phyloP scores from a whole-genome alignment of 352 stramenopile species.

The Phytopythium litorale region DNA sequence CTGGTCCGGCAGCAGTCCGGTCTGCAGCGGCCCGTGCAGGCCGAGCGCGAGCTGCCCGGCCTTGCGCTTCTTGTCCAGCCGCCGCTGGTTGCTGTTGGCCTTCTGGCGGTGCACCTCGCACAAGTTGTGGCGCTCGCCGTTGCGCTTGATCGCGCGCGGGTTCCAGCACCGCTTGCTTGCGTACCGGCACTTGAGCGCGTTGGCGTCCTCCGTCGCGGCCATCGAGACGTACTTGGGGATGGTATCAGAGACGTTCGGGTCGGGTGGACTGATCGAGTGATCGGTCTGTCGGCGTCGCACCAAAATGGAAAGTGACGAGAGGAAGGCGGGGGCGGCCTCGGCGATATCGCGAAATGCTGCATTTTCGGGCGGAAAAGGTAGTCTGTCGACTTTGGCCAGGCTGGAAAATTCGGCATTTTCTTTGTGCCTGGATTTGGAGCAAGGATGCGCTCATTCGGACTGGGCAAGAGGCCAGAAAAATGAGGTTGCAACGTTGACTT shows the following conservation, averaged over 20 bases:
- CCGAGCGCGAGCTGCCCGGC: constrained; percentile 32
- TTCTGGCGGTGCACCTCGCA: constrained; percentile 83
- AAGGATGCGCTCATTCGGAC: not conserved
- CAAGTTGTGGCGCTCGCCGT: constrained; percentile 80
- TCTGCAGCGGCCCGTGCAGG: constrained; percentile 18
- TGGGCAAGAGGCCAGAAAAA: not conserved
- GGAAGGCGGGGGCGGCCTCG: too few species aligned
- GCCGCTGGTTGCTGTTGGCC: constrained; percentile 80
- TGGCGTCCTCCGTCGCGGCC: constrained; percentile 30
- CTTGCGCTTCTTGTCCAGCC: constrained; percentile 75
- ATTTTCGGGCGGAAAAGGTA: not conserved
- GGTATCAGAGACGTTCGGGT: not conserved
- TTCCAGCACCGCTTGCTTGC: constrained; percentile 84
- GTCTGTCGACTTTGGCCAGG: not conserved
- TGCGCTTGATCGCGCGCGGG: constrained; percentile 72
- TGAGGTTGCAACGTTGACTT: not conserved
- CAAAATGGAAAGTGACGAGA: constrained; percentile 2
- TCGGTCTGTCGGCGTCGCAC: not conserved
- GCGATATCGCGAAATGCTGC: too few species aligned
- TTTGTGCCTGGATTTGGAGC: too few species aligned
- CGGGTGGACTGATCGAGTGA: not conserved
- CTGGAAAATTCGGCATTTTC: too few species aligned
- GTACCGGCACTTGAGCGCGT: constrained; percentile 66
- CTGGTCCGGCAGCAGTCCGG: constrained; percentile 16
- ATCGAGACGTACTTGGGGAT: not conserved